Evolutionary conservation across 1,284 basidiomycete species (phyloP).

Genomic region (Ustilago lituana): DNA sequence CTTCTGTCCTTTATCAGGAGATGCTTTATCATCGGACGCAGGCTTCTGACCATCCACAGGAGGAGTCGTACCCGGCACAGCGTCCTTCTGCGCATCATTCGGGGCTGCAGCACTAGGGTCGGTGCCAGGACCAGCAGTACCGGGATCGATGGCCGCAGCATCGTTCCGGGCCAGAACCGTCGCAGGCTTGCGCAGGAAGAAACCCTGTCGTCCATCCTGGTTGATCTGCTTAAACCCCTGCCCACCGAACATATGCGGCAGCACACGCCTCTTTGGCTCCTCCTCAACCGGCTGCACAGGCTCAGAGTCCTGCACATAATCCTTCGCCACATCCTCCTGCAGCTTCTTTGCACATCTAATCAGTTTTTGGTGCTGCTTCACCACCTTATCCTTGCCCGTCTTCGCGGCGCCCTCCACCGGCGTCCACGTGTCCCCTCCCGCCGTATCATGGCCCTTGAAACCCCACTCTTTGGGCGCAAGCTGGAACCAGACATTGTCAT

Average conservation of each 20-base stretch:
- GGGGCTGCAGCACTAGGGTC: no score
- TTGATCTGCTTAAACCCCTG: slow-evolving; percentile 2
- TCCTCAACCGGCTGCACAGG: no score
- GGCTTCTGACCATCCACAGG: neutral
- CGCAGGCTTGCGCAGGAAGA: neutral
- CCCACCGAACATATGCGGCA: slow-evolving; percentile 12
- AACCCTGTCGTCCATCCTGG: neutral
- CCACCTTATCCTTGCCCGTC: neutral
- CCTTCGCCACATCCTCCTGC: neutral
- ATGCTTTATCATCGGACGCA: neutral
- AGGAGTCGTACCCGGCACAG: no score
- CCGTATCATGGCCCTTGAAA: slow-evolving; percentile 9
- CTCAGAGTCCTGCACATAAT: no score
- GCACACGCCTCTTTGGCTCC: neutral
- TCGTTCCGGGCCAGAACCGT: no score
- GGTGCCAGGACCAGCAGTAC: no score
- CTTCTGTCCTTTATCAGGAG: neutral
- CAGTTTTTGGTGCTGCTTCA: slow-evolving; percentile 10
- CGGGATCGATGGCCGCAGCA: no score
- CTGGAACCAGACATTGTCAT: slow-evolving; percentile 7
- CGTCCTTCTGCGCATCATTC: no score
- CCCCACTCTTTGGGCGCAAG: slow-evolving; percentile 23
- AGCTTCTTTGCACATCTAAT: slow-evolving; percentile 3
- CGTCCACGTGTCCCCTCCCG: slow-evolving; percentile 6
- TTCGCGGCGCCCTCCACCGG: neutral